These are phyloP conservation scores for Syncephalis fuscata DNA, from an alignment of 371 early-diverging fungal genomes.

Conservation along the genomic window DNA sequence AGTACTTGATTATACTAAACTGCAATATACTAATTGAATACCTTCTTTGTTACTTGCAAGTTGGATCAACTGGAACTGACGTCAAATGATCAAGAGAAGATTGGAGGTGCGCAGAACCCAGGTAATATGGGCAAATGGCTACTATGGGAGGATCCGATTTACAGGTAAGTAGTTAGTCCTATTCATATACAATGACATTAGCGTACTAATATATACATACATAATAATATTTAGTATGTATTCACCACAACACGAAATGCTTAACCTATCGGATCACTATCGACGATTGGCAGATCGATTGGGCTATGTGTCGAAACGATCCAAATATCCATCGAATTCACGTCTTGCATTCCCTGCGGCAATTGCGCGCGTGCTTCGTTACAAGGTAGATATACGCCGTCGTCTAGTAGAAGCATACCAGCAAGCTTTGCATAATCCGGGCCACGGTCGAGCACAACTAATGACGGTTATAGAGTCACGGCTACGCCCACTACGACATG, in stretches of 20 bases:
- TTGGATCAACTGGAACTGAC: no score
- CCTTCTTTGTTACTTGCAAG: no score
- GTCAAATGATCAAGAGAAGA: no score
- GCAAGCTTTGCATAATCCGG: conserved; percentile 12
- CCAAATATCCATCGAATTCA: conserved; percentile 37
- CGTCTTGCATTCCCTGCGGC: conserved; percentile 48
- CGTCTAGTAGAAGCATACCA: conserved; percentile 44
- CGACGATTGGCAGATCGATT: conserved; percentile 24
- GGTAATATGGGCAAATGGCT: conserved; percentile 73
- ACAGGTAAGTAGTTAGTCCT: not conserved
- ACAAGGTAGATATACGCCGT: conserved; percentile 51
- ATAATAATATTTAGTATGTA: conserved; percentile 35
- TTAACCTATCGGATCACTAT: conserved; percentile 50
- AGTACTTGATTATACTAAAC: no score
- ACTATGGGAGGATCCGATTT: conserved; percentile 55
- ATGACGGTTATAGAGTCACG: conserved; percentile 9
- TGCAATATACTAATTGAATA: no score
- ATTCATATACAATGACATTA: conserved; percentile 31
- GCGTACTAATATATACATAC: no score
- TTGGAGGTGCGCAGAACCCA: conserved; percentile 7
- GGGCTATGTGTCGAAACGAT: conserved; percentile 16
- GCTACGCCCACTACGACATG: conserved; percentile 30
- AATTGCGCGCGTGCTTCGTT: conserved; percentile 40
- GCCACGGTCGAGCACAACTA: not conserved
- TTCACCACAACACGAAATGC: conserved; percentile 50